Base-by-base conservation (phyloP, 345 rosid genomes). In the Eutrema yunnanense region DNA sequence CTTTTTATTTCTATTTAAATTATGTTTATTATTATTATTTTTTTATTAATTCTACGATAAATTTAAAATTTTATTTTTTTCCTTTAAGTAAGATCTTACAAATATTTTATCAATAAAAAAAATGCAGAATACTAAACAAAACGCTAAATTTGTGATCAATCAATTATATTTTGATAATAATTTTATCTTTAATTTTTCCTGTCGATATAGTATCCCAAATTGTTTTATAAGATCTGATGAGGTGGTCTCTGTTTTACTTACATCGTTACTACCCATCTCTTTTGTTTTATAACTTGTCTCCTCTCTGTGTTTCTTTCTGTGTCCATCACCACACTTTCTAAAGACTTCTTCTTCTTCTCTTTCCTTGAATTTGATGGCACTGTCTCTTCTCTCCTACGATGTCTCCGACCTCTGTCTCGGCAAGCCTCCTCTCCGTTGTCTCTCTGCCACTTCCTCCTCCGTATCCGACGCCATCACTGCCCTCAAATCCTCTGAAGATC, bases 371-470 rank as follows among this genome's bases (percentile, higher is more conserved):
- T 67, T 22, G 54, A 93, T 89, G 98, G 94, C 96, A 87, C 79
- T 79, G 79, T 84, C 87, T 52, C 79, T 90, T 43, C 82, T 84
- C 65, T 77, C 85, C 0, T 83, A 77, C 32, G 85, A 84, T 62
- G 80, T 94, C 66, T 85, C 96, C 53, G 98, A 90, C 77, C 92
- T 94, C 81, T 94, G 97, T 78, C 87, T 94, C 27, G 98, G 96
- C 61, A 94, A 94, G 79, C 98, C 97, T 27, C 85, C 96, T 9
- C 84, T 94, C 78, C 85, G 75, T 83, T 81, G 86, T 37, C 86
- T 94, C 50, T 52, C 96, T 10, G 58, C 71, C 58, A 29, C 79
- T 64, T 81, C 88, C 12, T 80, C 90, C 73, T 80, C 96, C 62
- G 82, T 92, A 27, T 85, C 78, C 14, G 92, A 87, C 71, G 93